Base-by-base conservation (phyloP, 2,329 filamentous ascomycete genomes). In the Fonsecaea nubica region DNA sequence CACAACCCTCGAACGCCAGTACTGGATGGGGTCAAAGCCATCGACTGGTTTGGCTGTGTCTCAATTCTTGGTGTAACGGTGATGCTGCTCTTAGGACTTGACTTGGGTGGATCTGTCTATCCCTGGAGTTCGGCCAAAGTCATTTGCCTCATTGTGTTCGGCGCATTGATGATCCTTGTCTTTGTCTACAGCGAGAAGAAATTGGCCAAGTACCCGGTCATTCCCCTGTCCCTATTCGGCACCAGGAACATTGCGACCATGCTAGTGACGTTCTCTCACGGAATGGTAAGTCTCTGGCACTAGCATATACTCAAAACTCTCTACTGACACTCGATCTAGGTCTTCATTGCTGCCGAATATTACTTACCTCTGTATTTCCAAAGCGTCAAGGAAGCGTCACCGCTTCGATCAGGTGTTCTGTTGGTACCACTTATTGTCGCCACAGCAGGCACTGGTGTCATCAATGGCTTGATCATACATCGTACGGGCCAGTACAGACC, bases 11-110 rank as follows among this genome's bases (percentile, higher is more conserved):
- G 80, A 32, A 87, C 85, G 0, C 79, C 77, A 0, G 76, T 86
- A 32, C 35, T 68, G 8, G 66, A 74, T n/a, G 76, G 76, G 10
- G 60, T 78, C 13, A 73, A 72, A 40, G 74, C 74, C 8, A 83
- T 86, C 60, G 83, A 86, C 73, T 87, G 83, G 87, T 72, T 86
- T 9, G 87, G 87, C n/a, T 84, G 83, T 0, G 71, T 89, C 32
- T 80, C 84, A 35, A 87, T 96, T 75, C 85, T 93, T 30, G 90
- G 90, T 50, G 92, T 90, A 21, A 93, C 91, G 0, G 82, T 96
- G 21, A 94, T 96, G 91, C 83, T 96, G 70, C 86, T 97, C 3
- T 87, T 97, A 50, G 93, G 92, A 0, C 86, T 97, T 10, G 90
- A 96, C 75, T 92, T 94, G 68, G 93, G 93, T 62, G 93, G 92